phyloP scores from a whole-genome alignment of 495 filamentous ascomycete species.

The Neurospora sp. region DNA sequence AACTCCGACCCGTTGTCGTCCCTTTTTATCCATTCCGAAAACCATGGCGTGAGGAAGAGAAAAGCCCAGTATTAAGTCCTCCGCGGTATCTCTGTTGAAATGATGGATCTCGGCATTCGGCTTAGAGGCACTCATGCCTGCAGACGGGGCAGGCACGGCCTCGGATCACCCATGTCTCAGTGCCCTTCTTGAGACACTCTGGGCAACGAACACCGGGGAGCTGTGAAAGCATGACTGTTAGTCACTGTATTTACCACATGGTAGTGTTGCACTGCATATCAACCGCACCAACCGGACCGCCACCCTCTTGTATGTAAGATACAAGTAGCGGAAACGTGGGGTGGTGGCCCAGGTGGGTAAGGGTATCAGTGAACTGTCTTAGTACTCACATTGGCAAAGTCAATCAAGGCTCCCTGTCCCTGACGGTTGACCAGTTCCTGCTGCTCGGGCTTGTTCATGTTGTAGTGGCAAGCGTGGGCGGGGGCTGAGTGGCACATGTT shows the following conservation, averaged over 20 bases:
- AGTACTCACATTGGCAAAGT: background rate
- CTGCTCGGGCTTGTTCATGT: background rate
- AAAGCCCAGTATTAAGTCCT: background rate
- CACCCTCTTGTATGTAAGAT: background rate
- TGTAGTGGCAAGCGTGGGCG: background rate
- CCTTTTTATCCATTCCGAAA: background rate
- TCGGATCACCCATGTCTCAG: conserved; percentile 33
- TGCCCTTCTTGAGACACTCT: conserved; percentile 25
- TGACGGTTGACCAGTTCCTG: background rate
- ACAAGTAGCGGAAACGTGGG: background rate
- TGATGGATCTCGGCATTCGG: background rate
- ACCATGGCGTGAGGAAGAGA: background rate
- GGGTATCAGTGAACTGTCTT: background rate
- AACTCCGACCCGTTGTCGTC: background rate
- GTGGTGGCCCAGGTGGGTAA: background rate
- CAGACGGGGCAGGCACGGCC: conserved; percentile 26
- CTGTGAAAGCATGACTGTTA: background rate
- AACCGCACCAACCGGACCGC: background rate
- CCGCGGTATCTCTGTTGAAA: background rate
- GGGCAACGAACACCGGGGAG: conserved; percentile 26
- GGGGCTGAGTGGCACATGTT: background rate
- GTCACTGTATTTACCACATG: conserved; percentile 10
- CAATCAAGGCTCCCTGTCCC: background rate
- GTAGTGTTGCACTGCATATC: background rate
- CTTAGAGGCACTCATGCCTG: conserved; percentile 18